Evolutionary conservation across 164 flowering plant genomes (phyloP).

Genomic region (Sedum album): DNA sequence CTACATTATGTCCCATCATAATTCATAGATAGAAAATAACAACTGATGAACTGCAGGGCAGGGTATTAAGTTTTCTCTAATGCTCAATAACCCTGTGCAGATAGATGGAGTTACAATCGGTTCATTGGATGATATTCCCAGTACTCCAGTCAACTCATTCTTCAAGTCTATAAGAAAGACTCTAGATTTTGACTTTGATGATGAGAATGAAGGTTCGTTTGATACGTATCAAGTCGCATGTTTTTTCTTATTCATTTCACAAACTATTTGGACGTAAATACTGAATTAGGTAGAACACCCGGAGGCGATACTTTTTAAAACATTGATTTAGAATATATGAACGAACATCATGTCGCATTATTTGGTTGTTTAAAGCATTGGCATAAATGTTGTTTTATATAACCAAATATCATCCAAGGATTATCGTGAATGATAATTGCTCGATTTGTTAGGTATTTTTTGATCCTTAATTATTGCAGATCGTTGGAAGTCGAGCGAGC

Average conservation of each 20-base stretch:
- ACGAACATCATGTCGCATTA: neutral
- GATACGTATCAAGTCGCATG: neutral
- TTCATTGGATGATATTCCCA: conserved; percentile 82
- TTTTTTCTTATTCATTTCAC: neutral
- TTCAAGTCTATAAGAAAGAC: conserved; percentile 75
- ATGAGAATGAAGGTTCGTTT: conserved; percentile 76
- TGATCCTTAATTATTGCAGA: conserved; percentile 33
- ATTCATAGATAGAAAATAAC: neutral
- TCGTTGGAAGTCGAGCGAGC: conserved; percentile 68
- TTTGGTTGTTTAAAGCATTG: neutral
- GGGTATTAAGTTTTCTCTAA: conserved; percentile 4
- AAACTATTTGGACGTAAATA: neutral
- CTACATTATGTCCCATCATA: no score
- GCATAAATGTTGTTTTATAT: neutral
- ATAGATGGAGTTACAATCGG: conserved; percentile 59
- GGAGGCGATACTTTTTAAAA: no score
- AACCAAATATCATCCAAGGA: neutral
- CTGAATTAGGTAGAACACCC: neutral
- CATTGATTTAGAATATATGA: neutral
- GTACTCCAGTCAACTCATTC: conserved; percentile 55
- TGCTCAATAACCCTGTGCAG: conserved; percentile 30
- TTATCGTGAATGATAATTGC: neutral
- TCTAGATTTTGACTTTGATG: conserved; percentile 91
- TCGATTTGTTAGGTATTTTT: neutral
- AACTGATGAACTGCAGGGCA: neutral